Conservation (phyloP, 768 basidiomycete species). For the Phaffia tasmanica region DNA sequence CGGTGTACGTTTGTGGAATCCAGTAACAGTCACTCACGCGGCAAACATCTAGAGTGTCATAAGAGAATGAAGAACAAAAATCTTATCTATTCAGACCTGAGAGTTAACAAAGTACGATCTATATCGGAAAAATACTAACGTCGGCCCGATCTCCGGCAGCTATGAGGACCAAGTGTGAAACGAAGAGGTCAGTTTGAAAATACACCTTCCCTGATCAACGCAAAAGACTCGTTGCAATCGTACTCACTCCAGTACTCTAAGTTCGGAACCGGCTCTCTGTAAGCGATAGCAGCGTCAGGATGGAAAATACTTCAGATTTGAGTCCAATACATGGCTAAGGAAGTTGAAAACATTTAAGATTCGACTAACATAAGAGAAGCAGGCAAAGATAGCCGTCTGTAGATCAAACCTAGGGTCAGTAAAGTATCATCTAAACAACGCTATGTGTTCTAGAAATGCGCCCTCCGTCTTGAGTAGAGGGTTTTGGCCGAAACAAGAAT, state of each 20-base stretch:
- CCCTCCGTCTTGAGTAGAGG: background rate
- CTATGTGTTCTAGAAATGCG: no score
- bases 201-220: constrained; percentile 50
- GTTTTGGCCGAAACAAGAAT: background rate
- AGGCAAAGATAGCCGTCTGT: constrained; percentile 79
- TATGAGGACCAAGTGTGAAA: background rate
- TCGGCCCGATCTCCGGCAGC: constrained; percentile 26
- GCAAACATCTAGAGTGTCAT: constrained; percentile 45
- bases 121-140: constrained; percentile 1
- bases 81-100: background rate
- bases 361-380: constrained; percentile 57
- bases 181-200: constrained; percentile 65
- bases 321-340: background rate
- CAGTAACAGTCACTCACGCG: constrained; percentile 50
- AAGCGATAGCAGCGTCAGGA: background rate
- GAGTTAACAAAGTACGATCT: background rate
- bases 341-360: no score
- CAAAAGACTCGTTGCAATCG: background rate
- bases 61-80: background rate
- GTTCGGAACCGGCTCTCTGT: constrained; percentile 74
- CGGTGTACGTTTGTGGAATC: background rate
- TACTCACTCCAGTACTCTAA: constrained; percentile 67
- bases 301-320: background rate
- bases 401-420: constrained; percentile 6
- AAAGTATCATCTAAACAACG: background rate